Conservation (phyloP, 208 protist species). For the Trypanosoma mega region DNA sequence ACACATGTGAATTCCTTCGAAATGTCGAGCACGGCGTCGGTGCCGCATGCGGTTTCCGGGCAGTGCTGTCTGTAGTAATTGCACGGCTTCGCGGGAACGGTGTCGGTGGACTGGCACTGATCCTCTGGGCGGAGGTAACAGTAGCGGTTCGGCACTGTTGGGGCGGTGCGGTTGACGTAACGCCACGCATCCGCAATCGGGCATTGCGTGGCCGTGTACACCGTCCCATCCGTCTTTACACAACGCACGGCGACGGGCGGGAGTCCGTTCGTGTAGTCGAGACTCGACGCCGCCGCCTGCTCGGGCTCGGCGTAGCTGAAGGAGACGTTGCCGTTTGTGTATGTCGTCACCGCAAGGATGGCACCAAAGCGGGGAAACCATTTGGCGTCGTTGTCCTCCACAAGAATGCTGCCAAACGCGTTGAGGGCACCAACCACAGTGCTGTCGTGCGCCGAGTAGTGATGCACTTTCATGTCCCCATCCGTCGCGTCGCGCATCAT, state of each 20-base stretch:
- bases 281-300: slow-evolving; percentile 16
- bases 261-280: slow-evolving; percentile 21
- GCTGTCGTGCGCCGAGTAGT: slow-evolving; percentile 27
- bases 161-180: slow-evolving; percentile 22
- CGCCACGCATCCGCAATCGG: slow-evolving; percentile 22
- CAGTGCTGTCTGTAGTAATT: slow-evolving; percentile 25
- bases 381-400: slow-evolving; percentile 10
- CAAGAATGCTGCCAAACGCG: slow-evolving; percentile 17
- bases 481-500: slow-evolving; percentile 18
- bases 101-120: slow-evolving; percentile 10
- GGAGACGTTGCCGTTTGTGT: slow-evolving; percentile 23
- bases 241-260: slow-evolving; percentile 14
- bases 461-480: slow-evolving; percentile 19
- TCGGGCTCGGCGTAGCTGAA: slow-evolving; percentile 22
- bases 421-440: slow-evolving; percentile 23
- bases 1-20: slow-evolving; percentile 12
- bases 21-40: slow-evolving; percentile 14
- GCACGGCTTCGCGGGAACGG: slow-evolving; percentile 1
- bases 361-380: slow-evolving; percentile 31
- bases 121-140: slow-evolving; percentile 25
- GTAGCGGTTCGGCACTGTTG: slow-evolving; percentile 8
- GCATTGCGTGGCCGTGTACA: slow-evolving; percentile 16
- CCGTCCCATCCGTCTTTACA: slow-evolving; percentile 5
- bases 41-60: slow-evolving; percentile 14
- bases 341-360: slow-evolving; percentile 16